Evolutionary conservation across 495 filamentous ascomycete species (phyloP), one percentile per base, ranked within the genome.

Genomic region (Xylaria bambusicola): DNA sequence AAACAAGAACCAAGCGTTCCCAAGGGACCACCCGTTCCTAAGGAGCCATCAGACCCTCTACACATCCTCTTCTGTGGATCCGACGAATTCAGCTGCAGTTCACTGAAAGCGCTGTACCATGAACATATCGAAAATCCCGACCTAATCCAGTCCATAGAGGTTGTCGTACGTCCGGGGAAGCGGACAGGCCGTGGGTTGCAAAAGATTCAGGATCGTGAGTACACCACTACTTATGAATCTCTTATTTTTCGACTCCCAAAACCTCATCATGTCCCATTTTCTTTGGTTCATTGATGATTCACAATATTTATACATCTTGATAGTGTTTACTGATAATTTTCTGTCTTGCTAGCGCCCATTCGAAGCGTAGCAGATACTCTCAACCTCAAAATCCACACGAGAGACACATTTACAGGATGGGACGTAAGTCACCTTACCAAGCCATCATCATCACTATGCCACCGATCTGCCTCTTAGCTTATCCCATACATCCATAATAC

Each of bases 1-100:
- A n/a, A n/a, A n/a, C n/a, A n/a, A n/a, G n/a, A n/a, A n/a, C n/a
- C n/a, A n/a, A n/a, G n/a, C n/a, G n/a, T n/a, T n/a, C n/a, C n/a
- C 12, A 7, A 17, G 20, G 15, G 24, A 0, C n/a, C 10, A 20
- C 20, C 33, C 1, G 15, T 4, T 7, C 31, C 50, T 2, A 27
- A 31, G 52, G 73, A 63, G 33, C 44, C 17, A 17, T 77, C 75
- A 0, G 73, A 80, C 8, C 91, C 91, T 1, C 80, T 98, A 26
- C 82, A 88, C n/a, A 91, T 98, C 49, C 84, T 98, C 17, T 98
- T 97, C 75, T 98, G 92, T 71, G 94, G 94, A 24, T 95, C 95
- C 10, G 94, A 98, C 68, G 80, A 88, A 6, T 96, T 97, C 73
- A 97, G 93, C 74, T 87, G 88, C 67, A 83, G 83, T 35, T 91